Conservation (phyloP, 1,139 yeast species). For the Yamadazyma jaroonii region DNA sequence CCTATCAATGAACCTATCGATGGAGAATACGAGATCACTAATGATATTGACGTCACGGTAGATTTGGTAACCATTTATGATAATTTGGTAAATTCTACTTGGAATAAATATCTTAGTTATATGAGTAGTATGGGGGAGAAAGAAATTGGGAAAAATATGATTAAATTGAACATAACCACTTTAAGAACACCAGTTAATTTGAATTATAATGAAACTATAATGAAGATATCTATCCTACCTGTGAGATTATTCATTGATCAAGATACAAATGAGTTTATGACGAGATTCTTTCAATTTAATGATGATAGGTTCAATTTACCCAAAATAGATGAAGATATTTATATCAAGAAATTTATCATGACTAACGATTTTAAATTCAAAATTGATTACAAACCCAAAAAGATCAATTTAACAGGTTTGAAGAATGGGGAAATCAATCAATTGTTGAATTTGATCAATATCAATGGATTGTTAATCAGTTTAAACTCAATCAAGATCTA, state of each 20-base stretch:
- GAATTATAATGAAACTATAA: constrained; percentile 67
- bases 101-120: constrained; percentile 82
- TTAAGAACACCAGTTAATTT: constrained; percentile 52
- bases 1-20: constrained; percentile 29
- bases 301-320: constrained; percentile 66
- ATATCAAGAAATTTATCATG: constrained; percentile 66
- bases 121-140: constrained; percentile 67
- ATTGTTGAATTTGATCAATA: constrained; percentile 79
- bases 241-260: constrained; percentile 85
- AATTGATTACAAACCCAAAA: constrained; percentile 90
- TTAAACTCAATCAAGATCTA: constrained; percentile 61
- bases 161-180: constrained; percentile 51
- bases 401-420: constrained; percentile 77
- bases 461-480: constrained; percentile 78
- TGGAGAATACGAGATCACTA: constrained; percentile 42
- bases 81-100: constrained; percentile 81
- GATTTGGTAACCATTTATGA: constrained; percentile 38
- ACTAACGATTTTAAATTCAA: constrained; percentile 56
- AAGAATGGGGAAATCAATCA: constrained; percentile 85
- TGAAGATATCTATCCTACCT: constrained; percentile 63
- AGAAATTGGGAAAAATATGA: constrained; percentile 68
- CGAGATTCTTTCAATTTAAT: constrained; percentile 76
- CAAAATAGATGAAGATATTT: constrained; percentile 55
- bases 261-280: constrained; percentile 82
- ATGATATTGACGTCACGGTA: constrained; percentile 34